Conservation (phyloP, 768 basidiomycete genomes). For the Russula brevipes region DNA sequence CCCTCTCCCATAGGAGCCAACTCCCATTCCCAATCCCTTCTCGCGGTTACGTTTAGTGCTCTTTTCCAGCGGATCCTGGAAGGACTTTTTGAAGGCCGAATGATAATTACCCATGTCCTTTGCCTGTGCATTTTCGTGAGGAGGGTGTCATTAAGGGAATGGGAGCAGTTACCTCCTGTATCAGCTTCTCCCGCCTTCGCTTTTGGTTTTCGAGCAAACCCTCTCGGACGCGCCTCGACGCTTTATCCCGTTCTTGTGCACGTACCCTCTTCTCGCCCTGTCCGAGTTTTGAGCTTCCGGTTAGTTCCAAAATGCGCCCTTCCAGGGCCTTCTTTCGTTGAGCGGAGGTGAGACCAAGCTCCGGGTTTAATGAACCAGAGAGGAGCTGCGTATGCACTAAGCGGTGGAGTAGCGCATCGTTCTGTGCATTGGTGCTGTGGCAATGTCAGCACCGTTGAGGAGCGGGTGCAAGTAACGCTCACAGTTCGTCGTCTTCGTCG, state of each 20-base stretch:
- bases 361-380: slow-evolving; percentile 63
- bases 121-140: slow-evolving; percentile 43
- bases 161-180: slow-evolving; percentile 59
- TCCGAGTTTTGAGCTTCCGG: slow-evolving; percentile 64
- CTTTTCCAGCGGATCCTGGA: slow-evolving; percentile 37
- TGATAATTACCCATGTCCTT: slow-evolving; percentile 85
- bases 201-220: slow-evolving; percentile 61
- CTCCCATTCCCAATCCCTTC: slow-evolving; percentile 69
- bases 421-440: slow-evolving; percentile 66
- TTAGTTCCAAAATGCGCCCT: slow-evolving; percentile 70
- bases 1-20: slow-evolving; percentile 71
- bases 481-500: slow-evolving; percentile 55
- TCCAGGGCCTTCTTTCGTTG: slow-evolving; percentile 68
- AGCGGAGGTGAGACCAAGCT: slow-evolving; percentile 57
- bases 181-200: slow-evolving; percentile 45
- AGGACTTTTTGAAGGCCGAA: slow-evolving; percentile 65
- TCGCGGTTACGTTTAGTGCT: slow-evolving; percentile 43
- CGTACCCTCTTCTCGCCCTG: slow-evolving; percentile 64
- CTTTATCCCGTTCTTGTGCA: slow-evolving; percentile 59
- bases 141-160: slow-evolving; percentile 1
- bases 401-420: slow-evolving; percentile 73
- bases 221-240: slow-evolving; percentile 66
- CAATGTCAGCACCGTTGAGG: background rate
- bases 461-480: slow-evolving; percentile 10
- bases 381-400: slow-evolving; percentile 76